These are phyloP conservation scores for Areca catechu DNA, from an alignment of 176 grass and related monocot species.

Conservation along the genomic window DNA sequence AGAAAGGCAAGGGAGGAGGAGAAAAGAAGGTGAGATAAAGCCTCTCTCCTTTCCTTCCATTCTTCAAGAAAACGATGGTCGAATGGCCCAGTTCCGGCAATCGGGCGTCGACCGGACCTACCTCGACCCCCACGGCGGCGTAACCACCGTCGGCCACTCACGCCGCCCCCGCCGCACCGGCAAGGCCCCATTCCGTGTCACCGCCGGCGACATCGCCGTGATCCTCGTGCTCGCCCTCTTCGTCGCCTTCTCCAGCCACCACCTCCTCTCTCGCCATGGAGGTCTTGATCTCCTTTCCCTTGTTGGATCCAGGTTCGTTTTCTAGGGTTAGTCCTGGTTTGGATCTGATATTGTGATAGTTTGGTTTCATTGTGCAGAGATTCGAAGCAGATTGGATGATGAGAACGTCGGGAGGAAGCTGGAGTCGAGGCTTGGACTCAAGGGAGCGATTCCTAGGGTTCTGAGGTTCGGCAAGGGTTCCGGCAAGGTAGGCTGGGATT, in stretches of 20 bases:
- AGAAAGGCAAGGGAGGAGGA: too few species aligned
- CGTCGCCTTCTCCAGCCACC: slow-evolving; percentile 49
- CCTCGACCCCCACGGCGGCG: neutral
- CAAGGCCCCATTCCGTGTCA: slow-evolving; percentile 44
- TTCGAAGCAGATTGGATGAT: slow-evolving; percentile 27
- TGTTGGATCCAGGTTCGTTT: slow-evolving; percentile 1
- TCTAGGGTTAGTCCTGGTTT: neutral
- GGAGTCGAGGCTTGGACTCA: slow-evolving; percentile 6
- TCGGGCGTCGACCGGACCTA: slow-evolving; percentile 23
- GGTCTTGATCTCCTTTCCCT: neutral
- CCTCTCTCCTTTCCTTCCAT: too few species aligned
- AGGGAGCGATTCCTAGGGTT: slow-evolving; percentile 36
- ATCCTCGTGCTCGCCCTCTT: slow-evolving; percentile 32
- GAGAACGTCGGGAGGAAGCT: slow-evolving; percentile 25
- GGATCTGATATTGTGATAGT: too few species aligned
- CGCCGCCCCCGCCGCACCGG: slow-evolving; percentile 38
- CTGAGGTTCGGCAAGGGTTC: slow-evolving; percentile 67
- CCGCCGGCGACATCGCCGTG: slow-evolving; percentile 20
- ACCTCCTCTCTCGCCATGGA: slow-evolving; percentile 15
- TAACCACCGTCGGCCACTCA: slow-evolving; percentile 27
- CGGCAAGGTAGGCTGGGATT: slow-evolving; percentile 46
- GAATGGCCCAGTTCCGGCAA: slow-evolving; percentile 92
- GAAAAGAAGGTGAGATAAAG: too few species aligned
- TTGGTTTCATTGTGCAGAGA: slow-evolving; percentile 22
- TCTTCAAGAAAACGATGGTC: too few species aligned